A percentile compares a stretch with the other conserved stretches of the same genome.
phyloP scores from a whole-genome alignment of 2,329 filamentous ascomycete genomes.

The Tolypocladium sp. region DNA sequence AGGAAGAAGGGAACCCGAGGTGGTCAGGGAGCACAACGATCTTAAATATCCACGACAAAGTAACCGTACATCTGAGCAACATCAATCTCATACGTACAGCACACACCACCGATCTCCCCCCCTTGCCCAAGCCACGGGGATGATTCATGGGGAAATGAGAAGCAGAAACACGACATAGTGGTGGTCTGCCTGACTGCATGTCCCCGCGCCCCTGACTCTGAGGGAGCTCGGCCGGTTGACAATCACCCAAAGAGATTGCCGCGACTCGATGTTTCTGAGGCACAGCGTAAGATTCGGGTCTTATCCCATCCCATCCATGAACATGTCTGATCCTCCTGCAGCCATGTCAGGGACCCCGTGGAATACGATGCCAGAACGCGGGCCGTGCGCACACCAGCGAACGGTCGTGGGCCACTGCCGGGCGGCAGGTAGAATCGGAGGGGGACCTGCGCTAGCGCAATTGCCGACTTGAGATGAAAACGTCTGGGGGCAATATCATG shows the following conservation, averaged over 20 bases:
- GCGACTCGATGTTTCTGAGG: neutral
- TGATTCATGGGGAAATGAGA: constrained; percentile 9
- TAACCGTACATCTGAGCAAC: neutral
- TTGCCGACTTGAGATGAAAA: neutral
- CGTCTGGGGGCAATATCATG: neutral
- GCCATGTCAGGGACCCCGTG: constrained; percentile 1
- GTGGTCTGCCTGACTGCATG: neutral
- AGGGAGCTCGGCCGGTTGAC: neutral
- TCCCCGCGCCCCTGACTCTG: neutral
- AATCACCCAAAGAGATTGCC: neutral
- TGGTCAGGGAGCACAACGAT: constrained; percentile 5
- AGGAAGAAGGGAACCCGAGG: neutral
- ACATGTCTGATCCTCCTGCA: constrained; percentile 6
- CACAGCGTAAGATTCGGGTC: neutral
- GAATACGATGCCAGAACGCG: neutral
- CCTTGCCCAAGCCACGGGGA: neutral
- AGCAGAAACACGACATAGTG: constrained; percentile 3
- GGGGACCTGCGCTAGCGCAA: constrained; percentile 3
- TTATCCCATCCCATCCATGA: neutral
- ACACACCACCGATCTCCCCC: neutral
- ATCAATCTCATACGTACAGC: neutral
- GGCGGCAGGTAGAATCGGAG: neutral
- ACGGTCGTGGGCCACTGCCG: neutral
- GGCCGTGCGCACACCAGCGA: constrained; percentile 1
- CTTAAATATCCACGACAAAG: constrained; percentile 10